Conservation (phyloP, 768 basidiomycete species). For the Daedaleopsis nitida region DNA sequence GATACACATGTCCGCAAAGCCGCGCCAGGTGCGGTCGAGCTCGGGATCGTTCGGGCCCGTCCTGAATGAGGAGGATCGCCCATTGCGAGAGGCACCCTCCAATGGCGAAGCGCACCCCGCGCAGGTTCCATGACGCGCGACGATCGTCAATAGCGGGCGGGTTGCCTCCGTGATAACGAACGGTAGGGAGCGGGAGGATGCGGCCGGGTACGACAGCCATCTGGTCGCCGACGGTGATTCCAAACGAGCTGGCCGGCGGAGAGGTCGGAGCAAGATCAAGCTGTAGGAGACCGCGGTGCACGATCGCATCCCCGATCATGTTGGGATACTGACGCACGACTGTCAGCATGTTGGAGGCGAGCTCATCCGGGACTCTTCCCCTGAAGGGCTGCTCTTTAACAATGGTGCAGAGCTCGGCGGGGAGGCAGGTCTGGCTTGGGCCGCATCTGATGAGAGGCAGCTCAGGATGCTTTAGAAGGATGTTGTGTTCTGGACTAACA, state of each 20-base stretch:
- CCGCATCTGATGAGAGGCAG: slow-evolving; percentile 50
- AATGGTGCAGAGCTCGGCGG: slow-evolving; percentile 52
- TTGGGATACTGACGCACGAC: slow-evolving; percentile 52
- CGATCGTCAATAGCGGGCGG: slow-evolving; percentile 35
- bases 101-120: slow-evolving; percentile 66
- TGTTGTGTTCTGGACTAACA: slow-evolving; percentile 41
- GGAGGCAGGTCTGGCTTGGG: slow-evolving; percentile 42
- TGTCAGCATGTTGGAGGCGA: slow-evolving; percentile 54
- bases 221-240: slow-evolving; percentile 47
- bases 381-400: slow-evolving; percentile 41
- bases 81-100: slow-evolving; percentile 60
- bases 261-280: slow-evolving; percentile 41
- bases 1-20: slow-evolving; percentile 57
- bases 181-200: slow-evolving; percentile 57
- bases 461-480: slow-evolving; percentile 38
- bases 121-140: slow-evolving; percentile 78
- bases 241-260: slow-evolving; percentile 44
- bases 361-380: slow-evolving; percentile 57
- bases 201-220: slow-evolving; percentile 71
- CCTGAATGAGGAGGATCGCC: slow-evolving; percentile 66
- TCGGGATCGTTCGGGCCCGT: slow-evolving; percentile 39
- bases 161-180: slow-evolving; percentile 54
- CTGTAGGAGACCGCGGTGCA: slow-evolving; percentile 41
- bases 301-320: slow-evolving; percentile 48
- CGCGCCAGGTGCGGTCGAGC: slow-evolving; percentile 46